These are phyloP conservation scores for Sporisorium exsertum DNA, from an alignment of 1,284 basidiomycete species.

Conservation along the genomic window DNA sequence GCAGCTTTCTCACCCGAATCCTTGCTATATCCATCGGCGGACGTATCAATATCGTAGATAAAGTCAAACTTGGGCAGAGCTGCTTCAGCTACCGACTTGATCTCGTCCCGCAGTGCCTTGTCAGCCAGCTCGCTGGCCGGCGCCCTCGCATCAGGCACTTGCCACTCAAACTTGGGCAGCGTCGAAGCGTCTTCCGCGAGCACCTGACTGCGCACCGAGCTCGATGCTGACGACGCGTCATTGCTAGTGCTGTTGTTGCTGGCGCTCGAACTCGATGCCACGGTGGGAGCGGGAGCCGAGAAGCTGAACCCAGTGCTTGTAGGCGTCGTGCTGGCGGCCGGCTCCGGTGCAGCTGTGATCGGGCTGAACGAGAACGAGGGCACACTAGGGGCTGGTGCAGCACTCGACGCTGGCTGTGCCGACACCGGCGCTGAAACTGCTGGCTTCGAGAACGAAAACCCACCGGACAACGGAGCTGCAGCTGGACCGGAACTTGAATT, in stretches of 20 bases:
- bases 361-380: constrained; percentile 36
- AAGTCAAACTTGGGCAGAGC: constrained; percentile 46
- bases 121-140: not conserved
- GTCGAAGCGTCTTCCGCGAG: constrained; percentile 21
- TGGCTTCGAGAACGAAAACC: constrained; percentile 29
- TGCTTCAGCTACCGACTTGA: constrained; percentile 28
- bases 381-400: constrained; percentile 10
- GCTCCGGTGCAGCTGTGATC: constrained; percentile 15
- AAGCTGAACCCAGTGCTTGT: constrained; percentile 30
- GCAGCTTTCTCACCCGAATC: not conserved
- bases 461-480: constrained; percentile 6
- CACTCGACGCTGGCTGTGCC: constrained; percentile 6
- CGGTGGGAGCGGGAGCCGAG: constrained; percentile 5
- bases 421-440: constrained; percentile 1
- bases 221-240: not conserved
- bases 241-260: constrained; percentile 1
- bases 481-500: not conserved
- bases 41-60: constrained; percentile 33
- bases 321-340: constrained; percentile 9
- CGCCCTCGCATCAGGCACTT: constrained; percentile 6
- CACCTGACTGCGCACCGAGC: constrained; percentile 24
- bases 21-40: not conserved
- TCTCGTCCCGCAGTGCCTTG: constrained; percentile 38
- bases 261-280: not conserved
- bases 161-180: constrained; percentile 38